Evolutionary conservation across 2,329 filamentous ascomycete genomes (phyloP).

Genomic region (Botryotinia globosa): DNA sequence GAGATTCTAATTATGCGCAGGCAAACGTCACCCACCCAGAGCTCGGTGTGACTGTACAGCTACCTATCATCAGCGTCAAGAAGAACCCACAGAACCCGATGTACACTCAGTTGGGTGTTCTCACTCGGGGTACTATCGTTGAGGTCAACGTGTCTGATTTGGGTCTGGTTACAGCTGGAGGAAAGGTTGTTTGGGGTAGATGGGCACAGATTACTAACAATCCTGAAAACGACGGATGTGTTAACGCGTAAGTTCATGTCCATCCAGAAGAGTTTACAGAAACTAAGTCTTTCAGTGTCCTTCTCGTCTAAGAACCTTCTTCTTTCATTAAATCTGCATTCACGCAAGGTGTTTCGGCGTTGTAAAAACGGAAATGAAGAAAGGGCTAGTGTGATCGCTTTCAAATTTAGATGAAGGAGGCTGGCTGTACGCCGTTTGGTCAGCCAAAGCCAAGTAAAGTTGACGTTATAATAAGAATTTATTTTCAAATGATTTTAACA

Average conservation of each 20-base stretch:
- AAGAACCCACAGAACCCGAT: conserved; percentile 87
- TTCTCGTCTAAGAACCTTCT: conserved; percentile 28
- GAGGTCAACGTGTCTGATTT: conserved; percentile 94
- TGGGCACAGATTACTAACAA: conserved; percentile 65
- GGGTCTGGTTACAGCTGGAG: conserved; percentile 83
- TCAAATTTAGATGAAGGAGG: neutral
- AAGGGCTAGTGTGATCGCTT: neutral
- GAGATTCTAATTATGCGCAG: conserved; percentile 6
- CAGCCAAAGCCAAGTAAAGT: neutral
- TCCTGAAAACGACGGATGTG: conserved; percentile 29
- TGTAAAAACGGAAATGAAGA: conserved; percentile 14
- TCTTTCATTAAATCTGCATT: conserved; percentile 1
- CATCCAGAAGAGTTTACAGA: neutral
- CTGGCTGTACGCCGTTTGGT: neutral
- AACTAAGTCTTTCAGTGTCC: conserved; percentile 24
- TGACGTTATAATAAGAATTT: conserved; percentile 15
- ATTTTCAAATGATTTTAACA: neutral
- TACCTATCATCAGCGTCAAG: conserved; percentile 72
- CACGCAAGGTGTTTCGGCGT: conserved; percentile 24
- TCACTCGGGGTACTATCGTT: conserved; percentile 80
- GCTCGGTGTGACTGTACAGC: conserved; percentile 80
- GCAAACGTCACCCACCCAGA: conserved; percentile 70
- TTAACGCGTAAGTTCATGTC: conserved; percentile 28
- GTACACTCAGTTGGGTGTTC: conserved; percentile 87
- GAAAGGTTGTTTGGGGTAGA: conserved; percentile 91